Base-by-base conservation (phyloP, 257 asterid genomes). In the Scutellaria minor region DNA sequence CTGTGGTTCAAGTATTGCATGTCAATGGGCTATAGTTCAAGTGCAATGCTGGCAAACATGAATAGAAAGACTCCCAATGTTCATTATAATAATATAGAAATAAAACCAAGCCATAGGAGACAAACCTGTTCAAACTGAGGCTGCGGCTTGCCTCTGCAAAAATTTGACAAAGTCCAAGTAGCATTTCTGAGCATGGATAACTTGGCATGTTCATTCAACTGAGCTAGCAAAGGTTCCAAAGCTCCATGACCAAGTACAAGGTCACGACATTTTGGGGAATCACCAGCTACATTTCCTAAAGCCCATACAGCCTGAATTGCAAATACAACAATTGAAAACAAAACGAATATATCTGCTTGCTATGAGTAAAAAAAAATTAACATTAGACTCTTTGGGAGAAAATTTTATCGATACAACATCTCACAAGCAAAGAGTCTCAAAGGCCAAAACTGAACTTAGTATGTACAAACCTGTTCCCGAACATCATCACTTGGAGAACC, bases 101-200 rank as follows among this genome's bases (percentile, higher is more conserved):
- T 47, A 60, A 13, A 42, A 51, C 27, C 64, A 59, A 31, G 68
- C 20, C 6, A 6, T 1, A 15, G 46, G 31, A 74, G n/a, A 70
- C 81, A 52, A 44, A 92, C 97, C 95, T 88, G 96, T 60, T 92
- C 97, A 64, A 90, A 92, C 54, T 73, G 54, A 62, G 98, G 98
- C 79, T 84, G 98, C n/a, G 98, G 98, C 77, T 92, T 92, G 86
- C 97, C 97, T 71, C 98, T 81, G 82, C 98, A 92, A 67, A 92
- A 90, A 78, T 92, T 92, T 60, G 98, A 92, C 51, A 92, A 70
- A 2, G 98, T 92, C 98, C 98, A 92, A 9, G 98, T 90, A 47
- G 97, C 98, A 88, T 90, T 92, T 79, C 98, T 85, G 74, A 92
- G 80, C 98, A 92, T 88, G 11, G 98, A 92, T 42, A 90, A 76